These are phyloP conservation scores for Corymbia citriodora DNA, from an alignment of 441 rosid genomes.

Conservation along the genomic window DNA sequence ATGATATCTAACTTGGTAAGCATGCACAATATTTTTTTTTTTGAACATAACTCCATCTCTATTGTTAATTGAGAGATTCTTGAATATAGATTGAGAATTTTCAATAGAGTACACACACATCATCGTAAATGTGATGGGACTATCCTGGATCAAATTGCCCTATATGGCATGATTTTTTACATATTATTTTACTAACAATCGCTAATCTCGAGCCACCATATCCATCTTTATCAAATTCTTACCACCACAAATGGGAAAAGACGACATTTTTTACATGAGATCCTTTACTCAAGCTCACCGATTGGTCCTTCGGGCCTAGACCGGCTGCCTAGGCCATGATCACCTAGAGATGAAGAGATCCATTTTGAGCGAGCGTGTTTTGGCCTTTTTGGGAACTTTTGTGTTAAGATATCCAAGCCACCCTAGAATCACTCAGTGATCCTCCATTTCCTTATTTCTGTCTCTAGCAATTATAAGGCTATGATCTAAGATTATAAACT, in stretches of 20 bases:
- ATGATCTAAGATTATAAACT: neutral
- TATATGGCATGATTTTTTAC: neutral
- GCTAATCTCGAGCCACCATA: neutral
- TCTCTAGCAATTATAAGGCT: neutral
- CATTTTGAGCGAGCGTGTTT: neutral
- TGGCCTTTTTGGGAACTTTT: fast-evolving
- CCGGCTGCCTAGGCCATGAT: fast-evolving
- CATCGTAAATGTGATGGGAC: fast-evolving
- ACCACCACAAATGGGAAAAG: neutral
- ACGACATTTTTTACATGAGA: neutral
- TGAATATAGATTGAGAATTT: neutral
- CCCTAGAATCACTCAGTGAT: neutral
- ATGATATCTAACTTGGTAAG: neutral
- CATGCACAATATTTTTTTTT: no score
- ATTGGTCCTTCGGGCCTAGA: neutral
- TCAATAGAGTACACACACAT: neutral
- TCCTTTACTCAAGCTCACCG: neutral
- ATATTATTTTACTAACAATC: neutral
- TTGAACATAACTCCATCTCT: no score
- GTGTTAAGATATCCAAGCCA: neutral
- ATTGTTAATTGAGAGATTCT: neutral
- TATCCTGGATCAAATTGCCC: neutral
- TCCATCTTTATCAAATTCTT: neutral
- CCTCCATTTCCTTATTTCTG: neutral
- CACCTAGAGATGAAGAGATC: neutral